Evolutionary conservation across 2,329 filamentous ascomycete genomes (phyloP), one percentile per base, ranked within the genome.

Genomic region (Graphilbum sp.): DNA sequence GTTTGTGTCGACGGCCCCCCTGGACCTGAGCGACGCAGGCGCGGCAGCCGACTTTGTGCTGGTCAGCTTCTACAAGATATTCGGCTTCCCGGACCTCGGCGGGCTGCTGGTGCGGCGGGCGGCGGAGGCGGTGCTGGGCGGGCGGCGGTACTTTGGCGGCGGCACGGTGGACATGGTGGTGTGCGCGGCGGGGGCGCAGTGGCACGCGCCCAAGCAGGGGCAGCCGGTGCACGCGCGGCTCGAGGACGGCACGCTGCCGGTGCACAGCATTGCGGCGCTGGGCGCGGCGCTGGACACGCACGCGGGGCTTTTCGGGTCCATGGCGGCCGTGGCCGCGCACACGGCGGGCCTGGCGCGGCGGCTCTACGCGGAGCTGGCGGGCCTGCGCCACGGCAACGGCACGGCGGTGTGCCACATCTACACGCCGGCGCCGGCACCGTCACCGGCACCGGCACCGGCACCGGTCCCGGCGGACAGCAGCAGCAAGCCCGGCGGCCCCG

Each of bases 21-120:
- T 96, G 7, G 72, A 92, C 50, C 61, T 96, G 3, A 64, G 72
- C 39, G 60, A 81, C 46, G 48, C 66, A 0, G 59, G 63, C 0
- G 52, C 58, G 1, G 75, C 79, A 0, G 82, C 88, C 1, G 88
- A 96, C 54, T 96, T 96, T 47, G 79, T 74, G 0, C 80, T 84
- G 0, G 51, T 96, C 32, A 95, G 87, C 55, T 75, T 96, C 45
- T 92, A 95, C 61, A 98, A 96, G 55, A 87, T 95, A n/a, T 96
- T 96, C 54, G 88, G 90, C 1, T 95, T 95, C 46, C 88, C 88
- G 0, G 84, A 96, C 52, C 63, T 96, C 2, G 88, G 88, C 2
- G 86, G 78, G 2, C 59, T 98, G 41, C 75, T 96, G 23, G 75
- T 96, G 12, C 75, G 80, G 32, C 86, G 83, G 47, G 66, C 72